Evolutionary conservation across 495 filamentous ascomycete genomes (phyloP).

Genomic region (Podospora tetraspora): DNA sequence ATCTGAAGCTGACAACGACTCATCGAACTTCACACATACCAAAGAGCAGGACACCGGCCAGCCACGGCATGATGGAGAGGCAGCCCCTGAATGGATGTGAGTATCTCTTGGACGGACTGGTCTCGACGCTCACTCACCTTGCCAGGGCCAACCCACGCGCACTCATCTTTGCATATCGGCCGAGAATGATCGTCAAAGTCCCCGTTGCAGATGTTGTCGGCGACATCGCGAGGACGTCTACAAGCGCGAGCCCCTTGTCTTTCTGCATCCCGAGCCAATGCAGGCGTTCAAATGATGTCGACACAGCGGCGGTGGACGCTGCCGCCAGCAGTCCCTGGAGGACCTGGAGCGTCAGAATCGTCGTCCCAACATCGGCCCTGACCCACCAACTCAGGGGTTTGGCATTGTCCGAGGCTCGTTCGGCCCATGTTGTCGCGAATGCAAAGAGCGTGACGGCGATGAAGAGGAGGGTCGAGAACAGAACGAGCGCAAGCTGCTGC

Average conservation of each 20-base stretch:
- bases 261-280: neutral
- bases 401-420: neutral
- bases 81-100: no score
- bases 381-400: constrained; percentile 1
- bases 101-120: no score
- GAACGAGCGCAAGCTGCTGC: neutral
- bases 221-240: neutral
- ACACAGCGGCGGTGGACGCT: neutral
- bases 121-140: neutral
- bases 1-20: no score
- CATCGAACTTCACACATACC: neutral
- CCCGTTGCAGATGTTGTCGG: neutral
- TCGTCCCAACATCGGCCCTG: constrained; percentile 3
- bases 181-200: neutral
- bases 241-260: neutral
- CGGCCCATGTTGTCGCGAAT: constrained; percentile 4
- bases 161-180: neutral
- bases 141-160: neutral
- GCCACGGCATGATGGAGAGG: constrained; percentile 2
- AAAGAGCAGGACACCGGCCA: constrained; percentile 8
- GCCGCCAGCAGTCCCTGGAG: neutral
- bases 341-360: neutral
- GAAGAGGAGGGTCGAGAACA: neutral
- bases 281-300: constrained; percentile 1
- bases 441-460: neutral